These are phyloP conservation scores for Falciphora oryzae DNA, from an alignment of 2,329 filamentous ascomycete genomes.

Conservation along the genomic window DNA sequence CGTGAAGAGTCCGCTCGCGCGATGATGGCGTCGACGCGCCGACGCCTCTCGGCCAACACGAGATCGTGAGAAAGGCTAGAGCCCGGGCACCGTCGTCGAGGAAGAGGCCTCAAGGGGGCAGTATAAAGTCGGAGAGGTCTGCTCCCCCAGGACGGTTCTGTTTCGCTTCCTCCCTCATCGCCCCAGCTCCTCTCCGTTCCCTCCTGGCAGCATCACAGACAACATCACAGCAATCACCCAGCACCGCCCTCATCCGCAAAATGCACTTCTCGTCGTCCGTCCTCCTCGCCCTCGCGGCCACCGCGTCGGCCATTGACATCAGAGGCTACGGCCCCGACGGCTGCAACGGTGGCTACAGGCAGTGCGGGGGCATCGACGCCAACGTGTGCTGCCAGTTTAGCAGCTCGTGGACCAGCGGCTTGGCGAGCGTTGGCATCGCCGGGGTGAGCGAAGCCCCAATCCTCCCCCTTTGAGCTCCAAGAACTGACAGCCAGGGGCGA, in stretches of 20 bases:
- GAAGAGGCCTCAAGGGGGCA: too few relatives aligned
- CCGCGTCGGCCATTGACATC: constrained; percentile 4
- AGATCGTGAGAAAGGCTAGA: too few relatives aligned
- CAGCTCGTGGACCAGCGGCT: background rate
- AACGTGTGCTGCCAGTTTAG: background rate
- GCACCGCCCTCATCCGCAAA: background rate
- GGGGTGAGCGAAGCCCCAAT: too few relatives aligned
- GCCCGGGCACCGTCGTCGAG: too few relatives aligned
- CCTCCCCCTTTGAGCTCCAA: background rate
- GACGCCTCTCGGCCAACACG: too few relatives aligned
- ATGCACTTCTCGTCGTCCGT: constrained; percentile 1
- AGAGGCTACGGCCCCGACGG: background rate
- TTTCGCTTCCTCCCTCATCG: background rate
- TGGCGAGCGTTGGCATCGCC: background rate
- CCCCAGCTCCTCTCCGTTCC: background rate
- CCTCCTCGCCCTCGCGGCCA: constrained; percentile 3
- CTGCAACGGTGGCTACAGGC: background rate
- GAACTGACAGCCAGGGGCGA: background rate
- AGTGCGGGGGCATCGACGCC: background rate
- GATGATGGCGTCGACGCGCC: too few relatives aligned
- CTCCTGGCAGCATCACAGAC: background rate
- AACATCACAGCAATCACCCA: background rate
- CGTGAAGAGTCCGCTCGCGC: too few relatives aligned
- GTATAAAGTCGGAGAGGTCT: background rate
- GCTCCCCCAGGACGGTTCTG: background rate